Evolutionary conservation across 1,284 basidiomycete genomes (phyloP).

Genomic region (Heterobasidion occidentale): DNA sequence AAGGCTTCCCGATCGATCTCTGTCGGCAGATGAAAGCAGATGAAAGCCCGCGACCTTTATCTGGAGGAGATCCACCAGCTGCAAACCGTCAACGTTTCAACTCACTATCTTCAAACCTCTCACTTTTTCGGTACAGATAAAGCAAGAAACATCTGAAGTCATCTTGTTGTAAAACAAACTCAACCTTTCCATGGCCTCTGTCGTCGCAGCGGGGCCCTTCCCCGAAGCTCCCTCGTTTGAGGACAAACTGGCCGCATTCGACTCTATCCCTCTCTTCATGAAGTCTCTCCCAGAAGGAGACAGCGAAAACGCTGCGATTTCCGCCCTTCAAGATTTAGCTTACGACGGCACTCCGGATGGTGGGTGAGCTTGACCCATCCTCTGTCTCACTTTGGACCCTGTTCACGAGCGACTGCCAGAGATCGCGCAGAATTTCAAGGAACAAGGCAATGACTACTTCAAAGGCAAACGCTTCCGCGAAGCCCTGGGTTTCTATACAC

Average conservation of each 20-base stretch:
- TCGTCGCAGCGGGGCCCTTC: neutral
- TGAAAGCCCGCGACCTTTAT: neutral
- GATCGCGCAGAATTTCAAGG: constrained; percentile 87
- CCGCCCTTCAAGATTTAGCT: constrained; percentile 81
- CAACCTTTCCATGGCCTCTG: neutral
- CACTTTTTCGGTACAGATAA: no score
- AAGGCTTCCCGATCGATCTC: neutral
- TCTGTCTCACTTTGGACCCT: neutral
- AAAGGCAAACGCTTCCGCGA: constrained; percentile 82
- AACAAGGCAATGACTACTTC: constrained; percentile 94
- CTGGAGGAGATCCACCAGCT: no score
- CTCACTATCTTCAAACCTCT: no score
- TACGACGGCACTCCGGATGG: constrained; percentile 93
- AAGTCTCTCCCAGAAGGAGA: constrained; percentile 63
- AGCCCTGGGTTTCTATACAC: constrained; percentile 85
- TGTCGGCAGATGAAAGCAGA: neutral
- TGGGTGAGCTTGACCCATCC: constrained; percentile 32
- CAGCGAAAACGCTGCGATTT: constrained; percentile 57
- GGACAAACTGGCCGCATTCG: constrained; percentile 42
- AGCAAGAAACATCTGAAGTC: no score
- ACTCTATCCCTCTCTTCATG: constrained; percentile 87
- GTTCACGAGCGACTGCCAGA: constrained; percentile 42
- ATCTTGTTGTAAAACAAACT: no score
- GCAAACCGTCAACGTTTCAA: no score
- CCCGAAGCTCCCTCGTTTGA: constrained; percentile 11